Conservation (phyloP, 140 eudicot species). For the Anethum foeniculum region DNA sequence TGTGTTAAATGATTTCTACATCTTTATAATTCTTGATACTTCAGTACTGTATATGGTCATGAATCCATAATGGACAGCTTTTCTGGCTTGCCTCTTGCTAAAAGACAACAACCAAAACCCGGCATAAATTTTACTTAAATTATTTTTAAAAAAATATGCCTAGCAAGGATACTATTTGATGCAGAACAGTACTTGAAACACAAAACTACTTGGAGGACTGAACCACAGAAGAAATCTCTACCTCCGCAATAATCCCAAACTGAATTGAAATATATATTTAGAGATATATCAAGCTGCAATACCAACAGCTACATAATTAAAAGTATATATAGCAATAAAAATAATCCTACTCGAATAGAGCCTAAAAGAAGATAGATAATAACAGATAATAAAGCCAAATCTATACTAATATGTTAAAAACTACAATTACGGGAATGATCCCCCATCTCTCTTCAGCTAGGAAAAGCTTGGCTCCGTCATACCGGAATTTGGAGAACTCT, state of each 20-base stretch:
- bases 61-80: not conserved
- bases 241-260: not conserved
- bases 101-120: not conserved
- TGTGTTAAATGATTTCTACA: not conserved
- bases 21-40: not conserved
- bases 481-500: not conserved
- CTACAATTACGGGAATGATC: not conserved
- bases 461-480: not conserved
- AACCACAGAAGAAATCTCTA: not conserved
- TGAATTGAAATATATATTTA: not conserved
- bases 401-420: not conserved
- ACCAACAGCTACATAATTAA: not conserved
- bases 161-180: not conserved
- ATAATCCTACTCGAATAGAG: not conserved
- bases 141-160: not conserved
- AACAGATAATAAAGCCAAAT: not conserved
- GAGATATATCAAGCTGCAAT: not conserved
- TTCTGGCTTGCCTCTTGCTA: not conserved
- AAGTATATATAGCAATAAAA: not conserved
- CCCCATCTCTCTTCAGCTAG: not conserved
- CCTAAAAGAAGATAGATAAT: not conserved
- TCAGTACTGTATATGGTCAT: not conserved
- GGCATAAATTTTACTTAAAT: not conserved
- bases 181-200: not conserved
- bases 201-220: not conserved